phyloP scores from a whole-genome alignment of 352 stramenopile species.

The Lagenidium sp. region DNA sequence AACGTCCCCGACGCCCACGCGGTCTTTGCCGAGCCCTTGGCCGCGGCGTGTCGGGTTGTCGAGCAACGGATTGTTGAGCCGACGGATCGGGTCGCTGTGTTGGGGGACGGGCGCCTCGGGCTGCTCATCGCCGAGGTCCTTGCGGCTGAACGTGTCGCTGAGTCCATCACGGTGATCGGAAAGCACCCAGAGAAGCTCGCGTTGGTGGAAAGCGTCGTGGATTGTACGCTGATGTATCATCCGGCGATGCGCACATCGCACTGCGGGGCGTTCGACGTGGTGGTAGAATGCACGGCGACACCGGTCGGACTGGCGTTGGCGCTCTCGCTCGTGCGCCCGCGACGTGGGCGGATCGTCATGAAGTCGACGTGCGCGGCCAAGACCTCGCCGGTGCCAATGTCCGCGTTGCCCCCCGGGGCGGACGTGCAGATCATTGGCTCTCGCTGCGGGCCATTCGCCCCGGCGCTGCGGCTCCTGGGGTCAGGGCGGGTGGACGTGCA shows the following conservation, averaged over 20 bases:
- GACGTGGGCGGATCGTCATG: slow-evolving; percentile 12
- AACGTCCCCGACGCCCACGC: slow-evolving; percentile 27
- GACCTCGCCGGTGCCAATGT: slow-evolving; percentile 2
- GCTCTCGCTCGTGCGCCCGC: slow-evolving; percentile 23
- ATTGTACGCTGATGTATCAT: slow-evolving; percentile 12
- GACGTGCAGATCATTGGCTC: slow-evolving; percentile 44
- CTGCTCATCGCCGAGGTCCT: slow-evolving; percentile 66
- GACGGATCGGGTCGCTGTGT: slow-evolving; percentile 42
- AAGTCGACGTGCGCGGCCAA: slow-evolving; percentile 15
- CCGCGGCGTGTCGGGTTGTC: slow-evolving; percentile 55
- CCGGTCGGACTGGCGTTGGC: slow-evolving; percentile 29
- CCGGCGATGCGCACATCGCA: background rate
- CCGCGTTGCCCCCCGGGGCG: slow-evolving; percentile 17
- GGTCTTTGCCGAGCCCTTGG: slow-evolving; percentile 61
- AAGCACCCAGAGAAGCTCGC: slow-evolving; percentile 50
- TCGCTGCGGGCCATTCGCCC: slow-evolving; percentile 52
- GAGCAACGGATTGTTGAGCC: slow-evolving; percentile 43
- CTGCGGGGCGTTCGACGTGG: slow-evolving; percentile 37
- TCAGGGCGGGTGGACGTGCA: slow-evolving; percentile 42
- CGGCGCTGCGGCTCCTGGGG: slow-evolving; percentile 40
- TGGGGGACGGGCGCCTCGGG: slow-evolving; percentile 71
- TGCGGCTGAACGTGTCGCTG: slow-evolving; percentile 1
- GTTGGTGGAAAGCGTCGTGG: slow-evolving; percentile 35
- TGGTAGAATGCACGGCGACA: slow-evolving; percentile 55
- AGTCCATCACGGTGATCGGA: slow-evolving; percentile 27